These are phyloP conservation scores for Tylopilus balloui DNA, from an alignment of 768 basidiomycete species.

Conservation along the genomic window DNA sequence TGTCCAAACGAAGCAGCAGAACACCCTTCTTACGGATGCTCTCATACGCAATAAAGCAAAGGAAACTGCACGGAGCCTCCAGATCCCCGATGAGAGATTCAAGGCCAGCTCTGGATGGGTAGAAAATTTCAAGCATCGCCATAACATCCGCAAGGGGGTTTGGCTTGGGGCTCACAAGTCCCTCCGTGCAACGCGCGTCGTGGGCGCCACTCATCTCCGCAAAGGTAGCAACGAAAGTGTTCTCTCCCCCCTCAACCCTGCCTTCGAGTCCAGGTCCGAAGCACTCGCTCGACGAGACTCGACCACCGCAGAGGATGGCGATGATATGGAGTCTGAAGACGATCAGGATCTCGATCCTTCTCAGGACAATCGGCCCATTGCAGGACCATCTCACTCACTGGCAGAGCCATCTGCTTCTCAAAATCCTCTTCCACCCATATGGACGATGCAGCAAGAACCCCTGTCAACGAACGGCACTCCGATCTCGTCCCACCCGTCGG, in stretches of 20 bases:
- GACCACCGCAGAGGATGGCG: slow-evolving; percentile 29
- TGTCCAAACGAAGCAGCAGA: slow-evolving; percentile 45
- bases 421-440: slow-evolving; percentile 31
- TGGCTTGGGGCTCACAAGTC: slow-evolving; percentile 44
- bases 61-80: slow-evolving; percentile 52
- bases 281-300: slow-evolving; percentile 25
- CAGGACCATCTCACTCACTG: slow-evolving; percentile 32
- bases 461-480: slow-evolving; percentile 25
- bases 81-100: slow-evolving; percentile 68
- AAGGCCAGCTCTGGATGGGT: slow-evolving; percentile 93
- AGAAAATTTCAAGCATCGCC: slow-evolving; percentile 85
- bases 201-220: slow-evolving; percentile 34
- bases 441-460: slow-evolving; percentile 32
- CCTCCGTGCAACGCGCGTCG: slow-evolving; percentile 29
- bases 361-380: slow-evolving; percentile 21
- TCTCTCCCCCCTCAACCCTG: slow-evolving; percentile 38
- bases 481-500: slow-evolving; percentile 30
- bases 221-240: slow-evolving; percentile 32
- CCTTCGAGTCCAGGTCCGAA: slow-evolving; percentile 35
- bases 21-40: slow-evolving; percentile 57
- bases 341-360: slow-evolving; percentile 29
- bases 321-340: slow-evolving; percentile 35
- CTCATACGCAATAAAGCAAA: slow-evolving; percentile 61
- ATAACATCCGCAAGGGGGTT: slow-evolving; percentile 65
- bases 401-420: slow-evolving; percentile 22